Evolutionary conservation across 306 rosid genomes (phyloP).

Genomic region (Alnus rubra): DNA sequence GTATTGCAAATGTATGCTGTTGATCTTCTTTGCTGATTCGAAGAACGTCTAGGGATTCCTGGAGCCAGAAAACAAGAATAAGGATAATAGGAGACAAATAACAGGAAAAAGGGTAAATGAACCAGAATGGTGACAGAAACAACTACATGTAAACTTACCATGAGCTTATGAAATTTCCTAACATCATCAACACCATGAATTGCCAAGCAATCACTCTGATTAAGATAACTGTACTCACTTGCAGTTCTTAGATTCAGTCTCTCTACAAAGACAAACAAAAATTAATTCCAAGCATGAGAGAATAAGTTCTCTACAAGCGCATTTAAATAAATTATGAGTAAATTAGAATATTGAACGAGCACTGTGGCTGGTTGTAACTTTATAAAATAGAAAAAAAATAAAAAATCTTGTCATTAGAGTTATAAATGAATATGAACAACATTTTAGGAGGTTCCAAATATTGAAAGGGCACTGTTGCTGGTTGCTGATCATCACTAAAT

Average conservation of each 20-base stretch:
- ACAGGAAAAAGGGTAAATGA: slow-evolving; percentile 24
- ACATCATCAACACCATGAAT: slow-evolving; percentile 78
- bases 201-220: slow-evolving; percentile 75
- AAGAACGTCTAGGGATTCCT: slow-evolving; percentile 74
- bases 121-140: slow-evolving; percentile 23
- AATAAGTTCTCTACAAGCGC: slow-evolving; percentile 7
- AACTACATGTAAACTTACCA: slow-evolving; percentile 50
- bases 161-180: slow-evolving; percentile 53
- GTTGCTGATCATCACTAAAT: slow-evolving; percentile 1
- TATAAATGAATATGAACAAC: slow-evolving; percentile 14
- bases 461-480: slow-evolving; percentile 18
- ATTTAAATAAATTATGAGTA: slow-evolving; percentile 18
- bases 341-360: background rate
- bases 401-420: slow-evolving; percentile 8
- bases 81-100: slow-evolving; percentile 15
- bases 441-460: background rate
- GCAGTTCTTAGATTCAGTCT: slow-evolving; percentile 69
- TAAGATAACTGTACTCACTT: slow-evolving; percentile 82
- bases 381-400: background rate
- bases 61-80: slow-evolving; percentile 22
- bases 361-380: background rate
- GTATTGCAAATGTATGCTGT: slow-evolving; percentile 61
- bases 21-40: slow-evolving; percentile 73
- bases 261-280: slow-evolving; percentile 51
- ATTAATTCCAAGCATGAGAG: slow-evolving; percentile 15